Conservation (phyloP, 805 yeast genomes). For the Pichia cabralensis region DNA sequence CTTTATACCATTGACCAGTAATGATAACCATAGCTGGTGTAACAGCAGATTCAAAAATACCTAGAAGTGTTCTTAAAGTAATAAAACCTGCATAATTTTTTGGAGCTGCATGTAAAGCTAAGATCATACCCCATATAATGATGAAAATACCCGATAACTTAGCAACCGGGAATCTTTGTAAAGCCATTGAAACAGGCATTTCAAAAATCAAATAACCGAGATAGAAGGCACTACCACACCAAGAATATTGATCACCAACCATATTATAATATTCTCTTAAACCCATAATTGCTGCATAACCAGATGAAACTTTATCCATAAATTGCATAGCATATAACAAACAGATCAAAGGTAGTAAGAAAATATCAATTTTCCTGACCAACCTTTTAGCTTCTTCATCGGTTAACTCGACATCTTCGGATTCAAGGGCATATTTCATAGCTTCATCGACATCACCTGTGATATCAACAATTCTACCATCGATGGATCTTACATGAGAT, state of each 20-base stretch:
- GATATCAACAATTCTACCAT: constrained; percentile 6
- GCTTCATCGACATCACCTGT: constrained; percentile 11
- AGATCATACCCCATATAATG: constrained; percentile 37
- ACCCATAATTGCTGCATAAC: constrained; percentile 52
- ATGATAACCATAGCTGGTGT: constrained; percentile 29
- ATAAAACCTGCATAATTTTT: constrained; percentile 37
- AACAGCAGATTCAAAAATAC: constrained; percentile 30
- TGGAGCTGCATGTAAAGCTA: constrained; percentile 39
- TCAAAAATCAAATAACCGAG: constrained; percentile 42
- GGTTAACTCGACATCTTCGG: constrained; percentile 5
- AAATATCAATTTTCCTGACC: constrained; percentile 36
- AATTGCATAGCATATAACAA: constrained; percentile 41
- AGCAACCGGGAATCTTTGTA: constrained; percentile 39
- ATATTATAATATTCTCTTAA: constrained; percentile 38
- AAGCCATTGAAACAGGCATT: constrained; percentile 38
- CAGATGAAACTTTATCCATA: constrained; percentile 49
- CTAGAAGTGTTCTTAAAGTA: constrained; percentile 39
- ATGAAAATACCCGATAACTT: constrained; percentile 21
- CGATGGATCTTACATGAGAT: constrained; percentile 4
- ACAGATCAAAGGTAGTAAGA: constrained; percentile 41
- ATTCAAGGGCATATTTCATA: constrained; percentile 7
- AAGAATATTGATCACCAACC: constrained; percentile 29
- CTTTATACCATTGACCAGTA: constrained; percentile 25
- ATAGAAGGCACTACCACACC: constrained; percentile 23
- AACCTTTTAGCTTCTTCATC: constrained; percentile 6